Evolutionary conservation across 768 basidiomycete genomes (phyloP).

Genomic region (Royoungia palumana): DNA sequence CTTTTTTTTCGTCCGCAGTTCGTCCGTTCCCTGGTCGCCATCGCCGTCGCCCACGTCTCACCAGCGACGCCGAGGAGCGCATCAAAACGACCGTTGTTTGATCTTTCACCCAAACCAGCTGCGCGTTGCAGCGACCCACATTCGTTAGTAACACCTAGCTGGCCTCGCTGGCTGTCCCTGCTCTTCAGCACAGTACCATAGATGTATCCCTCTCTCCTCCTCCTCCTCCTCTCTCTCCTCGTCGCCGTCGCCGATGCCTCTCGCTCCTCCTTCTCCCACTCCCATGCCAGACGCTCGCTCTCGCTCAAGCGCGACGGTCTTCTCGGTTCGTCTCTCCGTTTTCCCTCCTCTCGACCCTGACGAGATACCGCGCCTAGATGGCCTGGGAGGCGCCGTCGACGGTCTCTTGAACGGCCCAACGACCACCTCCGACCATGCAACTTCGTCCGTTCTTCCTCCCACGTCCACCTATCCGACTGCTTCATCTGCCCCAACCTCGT

Average conservation of each 20-base stretch:
- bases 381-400: not conserved
- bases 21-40: slow-evolving; percentile 12
- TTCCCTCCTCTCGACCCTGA: not conserved
- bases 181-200: slow-evolving; percentile 32
- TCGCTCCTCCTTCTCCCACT: slow-evolving; percentile 38
- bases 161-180: slow-evolving; percentile 14
- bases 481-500: slow-evolving; percentile 1
- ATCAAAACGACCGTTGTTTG: slow-evolving; percentile 1
- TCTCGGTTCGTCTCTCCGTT: slow-evolving; percentile 8
- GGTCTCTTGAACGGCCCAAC: not conserved
- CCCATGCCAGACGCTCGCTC: slow-evolving; percentile 35
- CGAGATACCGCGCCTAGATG: slow-evolving; percentile 3
- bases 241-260: slow-evolving; percentile 30
- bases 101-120: slow-evolving; percentile 1
- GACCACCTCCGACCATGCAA: not conserved
- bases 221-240: slow-evolving; percentile 29
- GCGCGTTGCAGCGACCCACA: slow-evolving; percentile 29
- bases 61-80: slow-evolving; percentile 13
- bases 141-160: slow-evolving; percentile 36
- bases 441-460: slow-evolving; percentile 15
- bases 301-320: slow-evolving; percentile 19
- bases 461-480: slow-evolving; percentile 1
- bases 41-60: slow-evolving; percentile 13
- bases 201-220: slow-evolving; percentile 19
- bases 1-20: slow-evolving; percentile 14